Evolutionary conservation across 805 yeast species (phyloP).

Genomic region (Candida hungchunana): DNA sequence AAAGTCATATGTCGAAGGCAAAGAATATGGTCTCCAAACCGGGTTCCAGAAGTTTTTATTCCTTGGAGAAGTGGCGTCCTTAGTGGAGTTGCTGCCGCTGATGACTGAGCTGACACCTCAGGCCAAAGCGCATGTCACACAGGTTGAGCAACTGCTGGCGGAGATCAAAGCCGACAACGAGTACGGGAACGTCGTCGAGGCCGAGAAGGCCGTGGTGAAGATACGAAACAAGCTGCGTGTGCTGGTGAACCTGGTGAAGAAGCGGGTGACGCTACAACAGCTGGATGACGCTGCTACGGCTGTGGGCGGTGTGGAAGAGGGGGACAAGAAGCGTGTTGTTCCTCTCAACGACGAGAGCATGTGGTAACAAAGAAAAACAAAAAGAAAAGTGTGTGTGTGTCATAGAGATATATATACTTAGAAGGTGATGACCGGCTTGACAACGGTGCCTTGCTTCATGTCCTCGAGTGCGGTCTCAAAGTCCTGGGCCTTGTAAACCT

Average conservation of each 20-base stretch:
- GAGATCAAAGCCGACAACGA: constrained; percentile 41
- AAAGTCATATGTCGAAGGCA: constrained; percentile 70
- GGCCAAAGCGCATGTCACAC: constrained; percentile 21
- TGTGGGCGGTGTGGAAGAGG: constrained; percentile 19
- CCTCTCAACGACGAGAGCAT: constrained; percentile 25
- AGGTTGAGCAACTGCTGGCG: constrained; percentile 29
- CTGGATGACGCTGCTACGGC: constrained; percentile 14
- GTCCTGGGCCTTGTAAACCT: constrained; percentile 2
- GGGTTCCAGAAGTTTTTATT: constrained; percentile 68
- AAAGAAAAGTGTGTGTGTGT: neutral
- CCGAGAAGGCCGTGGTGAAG: constrained; percentile 47
- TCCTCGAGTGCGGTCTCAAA: constrained; percentile 2
- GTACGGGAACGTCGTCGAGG: constrained; percentile 50
- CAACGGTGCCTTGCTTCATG: constrained; percentile 1
- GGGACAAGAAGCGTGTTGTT: constrained; percentile 15
- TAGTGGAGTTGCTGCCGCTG: constrained; percentile 39
- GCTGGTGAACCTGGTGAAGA: constrained; percentile 33
- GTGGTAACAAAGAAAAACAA: constrained; percentile 25
- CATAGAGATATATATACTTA: neutral
- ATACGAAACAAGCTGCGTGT: constrained; percentile 61
- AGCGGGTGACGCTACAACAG: constrained; percentile 10
- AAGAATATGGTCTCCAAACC: constrained; percentile 77
- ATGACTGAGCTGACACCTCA: constrained; percentile 20
- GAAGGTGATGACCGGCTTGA: constrained; percentile 6
- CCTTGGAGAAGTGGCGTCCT: constrained; percentile 62